phyloP scores from a whole-genome alignment of 176 grass and related monocot genomes.

The Leersia perrieri region DNA sequence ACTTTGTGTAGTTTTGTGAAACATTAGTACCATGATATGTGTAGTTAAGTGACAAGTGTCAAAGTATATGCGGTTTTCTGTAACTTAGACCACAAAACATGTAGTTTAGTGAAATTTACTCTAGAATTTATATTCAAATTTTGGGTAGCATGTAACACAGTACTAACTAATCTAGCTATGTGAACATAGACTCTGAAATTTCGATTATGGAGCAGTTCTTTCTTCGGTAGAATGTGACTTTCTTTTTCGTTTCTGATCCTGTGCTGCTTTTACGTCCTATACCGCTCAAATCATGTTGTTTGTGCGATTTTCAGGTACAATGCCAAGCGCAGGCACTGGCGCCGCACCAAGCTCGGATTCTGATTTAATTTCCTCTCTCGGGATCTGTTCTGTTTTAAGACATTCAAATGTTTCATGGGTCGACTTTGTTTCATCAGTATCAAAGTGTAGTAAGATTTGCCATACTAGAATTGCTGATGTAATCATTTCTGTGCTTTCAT shows the following conservation, averaged over 20 bases:
- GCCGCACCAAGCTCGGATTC: constrained; percentile 95
- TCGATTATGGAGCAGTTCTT: neutral
- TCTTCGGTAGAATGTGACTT: neutral
- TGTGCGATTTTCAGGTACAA: constrained; percentile 59
- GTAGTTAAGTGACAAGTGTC: no score
- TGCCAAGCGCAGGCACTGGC: constrained; percentile 97
- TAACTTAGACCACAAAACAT: no score
- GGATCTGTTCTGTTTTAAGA: neutral
- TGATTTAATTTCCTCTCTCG: constrained; percentile 18
- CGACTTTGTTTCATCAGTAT: neutral
- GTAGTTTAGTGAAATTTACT: no score
- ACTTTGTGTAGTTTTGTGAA: no score
- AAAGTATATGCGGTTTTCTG: no score
- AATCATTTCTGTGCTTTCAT: neutral
- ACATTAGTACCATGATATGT: no score
- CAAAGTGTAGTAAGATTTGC: neutral
- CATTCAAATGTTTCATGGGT: neutral
- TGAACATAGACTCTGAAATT: neutral
- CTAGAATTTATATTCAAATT: no score
- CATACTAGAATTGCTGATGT: neutral
- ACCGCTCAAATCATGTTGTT: neutral
- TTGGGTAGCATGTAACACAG: neutral
- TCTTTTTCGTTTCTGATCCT: neutral
- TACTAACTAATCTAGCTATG: neutral
- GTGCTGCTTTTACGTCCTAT: neutral